Conservation (phyloP, 805 yeast species). For the Metschnikowia cerradonensis region DNA sequence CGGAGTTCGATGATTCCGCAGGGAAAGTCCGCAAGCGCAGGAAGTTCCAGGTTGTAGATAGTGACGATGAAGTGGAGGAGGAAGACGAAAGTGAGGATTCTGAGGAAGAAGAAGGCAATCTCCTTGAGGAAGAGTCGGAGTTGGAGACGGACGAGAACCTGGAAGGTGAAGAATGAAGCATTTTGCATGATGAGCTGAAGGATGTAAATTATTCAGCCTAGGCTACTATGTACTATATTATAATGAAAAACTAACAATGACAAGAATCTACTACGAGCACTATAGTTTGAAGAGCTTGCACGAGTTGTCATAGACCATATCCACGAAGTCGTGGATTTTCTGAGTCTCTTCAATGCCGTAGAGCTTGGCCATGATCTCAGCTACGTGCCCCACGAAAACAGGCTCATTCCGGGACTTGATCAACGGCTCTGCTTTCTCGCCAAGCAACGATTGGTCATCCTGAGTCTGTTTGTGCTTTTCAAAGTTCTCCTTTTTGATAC, state of each 20-base stretch:
- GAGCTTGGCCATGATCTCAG: constrained; percentile 42
- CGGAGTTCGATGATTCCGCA: constrained; percentile 9
- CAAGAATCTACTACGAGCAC: too few species aligned
- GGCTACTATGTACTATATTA: neutral
- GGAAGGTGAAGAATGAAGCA: neutral
- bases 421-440: constrained; percentile 41
- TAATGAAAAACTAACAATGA: neutral
- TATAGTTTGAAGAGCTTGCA: constrained; percentile 27
- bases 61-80: constrained; percentile 12
- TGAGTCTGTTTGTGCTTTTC: constrained; percentile 29
- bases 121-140: constrained; percentile 1
- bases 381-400: constrained; percentile 76
- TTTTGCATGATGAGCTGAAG: neutral
- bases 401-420: constrained; percentile 92
- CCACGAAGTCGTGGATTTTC: constrained; percentile 32
- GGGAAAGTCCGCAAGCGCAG: neutral
- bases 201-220: neutral
- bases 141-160: neutral
- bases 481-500: constrained; percentile 63
- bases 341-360: constrained; percentile 26
- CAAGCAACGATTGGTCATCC: constrained; percentile 15
- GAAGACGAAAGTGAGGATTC: constrained; percentile 14
- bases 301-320: constrained; percentile 32
- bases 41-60: constrained; percentile 10
- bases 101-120: constrained; percentile 5